Percentiles rank a stretch among this genome's conserved stretches.
Evolutionary conservation across 2,329 filamentous ascomycete species (phyloP).

Genomic region (Epichloe scottii): DNA sequence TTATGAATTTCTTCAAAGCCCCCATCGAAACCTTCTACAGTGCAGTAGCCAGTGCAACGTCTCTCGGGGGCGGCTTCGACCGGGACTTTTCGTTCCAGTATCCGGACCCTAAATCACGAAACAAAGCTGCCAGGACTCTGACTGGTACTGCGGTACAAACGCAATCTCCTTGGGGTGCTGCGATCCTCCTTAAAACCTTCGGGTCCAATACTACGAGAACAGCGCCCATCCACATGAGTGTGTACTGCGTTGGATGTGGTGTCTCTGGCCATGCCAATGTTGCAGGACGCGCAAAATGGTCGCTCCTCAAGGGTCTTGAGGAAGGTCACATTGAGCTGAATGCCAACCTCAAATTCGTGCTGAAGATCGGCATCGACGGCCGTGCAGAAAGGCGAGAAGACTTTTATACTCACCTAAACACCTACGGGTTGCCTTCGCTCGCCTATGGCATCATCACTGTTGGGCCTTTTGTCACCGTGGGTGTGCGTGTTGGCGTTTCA

Average conservation of each 20-base stretch:
- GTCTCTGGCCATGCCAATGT: slow-evolving; percentile 1
- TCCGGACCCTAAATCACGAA: slow-evolving; percentile 6
- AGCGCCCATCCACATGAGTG: not conserved
- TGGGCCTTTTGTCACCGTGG: slow-evolving; percentile 14
- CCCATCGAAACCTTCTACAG: not conserved
- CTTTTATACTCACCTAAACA: slow-evolving; percentile 12
- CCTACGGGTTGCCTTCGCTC: slow-evolving; percentile 14
- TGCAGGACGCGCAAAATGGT: slow-evolving; percentile 5
- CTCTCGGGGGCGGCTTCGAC: slow-evolving; percentile 8
- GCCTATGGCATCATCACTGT: slow-evolving; percentile 15
- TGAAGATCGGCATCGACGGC: slow-evolving; percentile 21
- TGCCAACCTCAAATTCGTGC: slow-evolving; percentile 10
- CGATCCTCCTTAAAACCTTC: slow-evolving; percentile 3
- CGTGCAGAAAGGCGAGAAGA: slow-evolving; percentile 10
- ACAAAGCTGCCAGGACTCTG: not conserved
- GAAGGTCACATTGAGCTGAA: slow-evolving; percentile 10
- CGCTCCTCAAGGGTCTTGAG: slow-evolving; percentile 9
- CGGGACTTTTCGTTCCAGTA: slow-evolving; percentile 10
- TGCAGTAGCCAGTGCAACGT: not conserved
- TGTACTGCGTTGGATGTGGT: slow-evolving; percentile 6
- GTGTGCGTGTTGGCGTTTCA: slow-evolving; percentile 11
- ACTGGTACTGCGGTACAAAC: not conserved
- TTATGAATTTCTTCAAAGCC: not conserved
- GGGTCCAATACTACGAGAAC: not conserved
- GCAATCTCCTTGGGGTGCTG: slow-evolving; percentile 3